Conservation (phyloP, 495 filamentous ascomycete genomes). For the Sordaria brevicollis region DNA sequence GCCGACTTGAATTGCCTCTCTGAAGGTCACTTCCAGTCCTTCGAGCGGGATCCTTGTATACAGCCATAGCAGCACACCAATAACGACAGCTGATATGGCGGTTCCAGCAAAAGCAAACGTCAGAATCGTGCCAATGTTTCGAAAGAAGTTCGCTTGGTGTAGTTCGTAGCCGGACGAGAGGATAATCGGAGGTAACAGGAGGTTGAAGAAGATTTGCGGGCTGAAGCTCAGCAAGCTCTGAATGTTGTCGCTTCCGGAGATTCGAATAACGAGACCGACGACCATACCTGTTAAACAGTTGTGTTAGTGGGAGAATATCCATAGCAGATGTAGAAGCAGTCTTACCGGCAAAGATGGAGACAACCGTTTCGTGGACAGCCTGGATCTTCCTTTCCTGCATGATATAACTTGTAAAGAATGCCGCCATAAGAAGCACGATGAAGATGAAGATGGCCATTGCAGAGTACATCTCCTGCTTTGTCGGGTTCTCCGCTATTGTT, state of each 20-base stretch:
- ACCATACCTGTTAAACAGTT: constrained; percentile 63
- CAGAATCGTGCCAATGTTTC: constrained; percentile 93
- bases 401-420: constrained; percentile 94
- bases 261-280: constrained; percentile 78
- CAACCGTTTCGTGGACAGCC: constrained; percentile 93
- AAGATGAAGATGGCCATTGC: constrained; percentile 97
- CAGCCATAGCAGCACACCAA: constrained; percentile 75
- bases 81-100: constrained; percentile 90
- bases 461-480: constrained; percentile 78
- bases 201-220: constrained; percentile 98
- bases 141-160: constrained; percentile 97
- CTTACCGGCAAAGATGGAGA: constrained; percentile 94
- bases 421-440: constrained; percentile 82
- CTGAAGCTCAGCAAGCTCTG: constrained; percentile 87
- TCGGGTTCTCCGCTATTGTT: constrained; percentile 32
- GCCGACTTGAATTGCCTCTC: constrained; percentile 91
- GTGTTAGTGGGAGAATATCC: constrained; percentile 2
- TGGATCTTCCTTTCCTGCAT: constrained; percentile 91
- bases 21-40: constrained; percentile 73
- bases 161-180: constrained; percentile 94
- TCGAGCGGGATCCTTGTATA: constrained; percentile 84
- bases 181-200: constrained; percentile 94
- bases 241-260: constrained; percentile 69
- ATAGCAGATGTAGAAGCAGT: neutral
- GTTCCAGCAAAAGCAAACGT: constrained; percentile 98